These are phyloP conservation scores for Calonectria pseudoturangicola DNA, from an alignment of 2,329 filamentous ascomycete genomes.

Conservation along the genomic window DNA sequence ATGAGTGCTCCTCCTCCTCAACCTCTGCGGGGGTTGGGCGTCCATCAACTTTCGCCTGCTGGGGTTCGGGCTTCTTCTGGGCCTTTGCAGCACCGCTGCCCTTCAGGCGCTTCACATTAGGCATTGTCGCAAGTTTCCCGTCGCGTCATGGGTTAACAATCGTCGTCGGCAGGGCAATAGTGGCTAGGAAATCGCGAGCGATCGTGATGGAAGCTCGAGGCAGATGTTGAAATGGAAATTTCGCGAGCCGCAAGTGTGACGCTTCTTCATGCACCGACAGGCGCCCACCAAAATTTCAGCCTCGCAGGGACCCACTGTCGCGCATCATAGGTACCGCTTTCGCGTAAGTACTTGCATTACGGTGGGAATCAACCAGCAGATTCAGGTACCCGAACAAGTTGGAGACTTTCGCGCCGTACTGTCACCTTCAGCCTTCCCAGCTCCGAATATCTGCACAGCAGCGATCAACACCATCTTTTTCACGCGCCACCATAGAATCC, in stretches of 20 bases:
- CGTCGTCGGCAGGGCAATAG: constrained; percentile 34
- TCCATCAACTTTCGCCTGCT: constrained; percentile 63
- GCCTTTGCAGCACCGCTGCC: constrained; percentile 68
- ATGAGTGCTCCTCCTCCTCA: constrained; percentile 82
- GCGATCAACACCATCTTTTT: constrained; percentile 27
- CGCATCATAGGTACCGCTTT: constrained; percentile 44
- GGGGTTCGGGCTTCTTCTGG: constrained; percentile 59
- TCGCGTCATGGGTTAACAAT: constrained; percentile 50
- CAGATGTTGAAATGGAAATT: constrained; percentile 42
- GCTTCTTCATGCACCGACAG: constrained; percentile 46
- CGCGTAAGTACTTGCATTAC: constrained; percentile 36
- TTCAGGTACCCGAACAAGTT: constrained; percentile 26
- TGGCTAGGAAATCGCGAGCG: constrained; percentile 34
- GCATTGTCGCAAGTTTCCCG: constrained; percentile 64
- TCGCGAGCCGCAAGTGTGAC: constrained; percentile 46
- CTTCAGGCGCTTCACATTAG: constrained; percentile 76
- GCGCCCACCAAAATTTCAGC: constrained; percentile 59
- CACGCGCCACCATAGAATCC: constrained; percentile 3
- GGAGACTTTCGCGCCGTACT: constrained; percentile 35
- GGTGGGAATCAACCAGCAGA: background rate
- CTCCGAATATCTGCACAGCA: constrained; percentile 31
- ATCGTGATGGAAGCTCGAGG: constrained; percentile 41
- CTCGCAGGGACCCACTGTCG: constrained; percentile 56
- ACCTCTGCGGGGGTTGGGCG: constrained; percentile 77
- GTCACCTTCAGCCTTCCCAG: constrained; percentile 51